Evolutionary conservation across 2,329 filamentous ascomycete species (phyloP), one percentile per base, ranked within the genome.

Genomic region (Fusarium abutilonis): DNA sequence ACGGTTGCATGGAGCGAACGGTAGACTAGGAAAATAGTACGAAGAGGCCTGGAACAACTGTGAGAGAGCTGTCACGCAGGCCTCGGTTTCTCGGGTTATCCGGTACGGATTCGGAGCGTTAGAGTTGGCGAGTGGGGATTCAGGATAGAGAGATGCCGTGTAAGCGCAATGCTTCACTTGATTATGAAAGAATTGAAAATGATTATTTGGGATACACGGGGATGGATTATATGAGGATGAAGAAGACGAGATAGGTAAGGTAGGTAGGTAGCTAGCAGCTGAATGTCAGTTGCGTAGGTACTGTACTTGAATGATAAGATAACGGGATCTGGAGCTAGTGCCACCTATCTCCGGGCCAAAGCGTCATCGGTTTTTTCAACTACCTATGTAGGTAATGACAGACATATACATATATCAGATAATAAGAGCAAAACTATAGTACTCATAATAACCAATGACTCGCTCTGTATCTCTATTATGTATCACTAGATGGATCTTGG

Each of bases 1-100:
- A 70, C 58, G 73, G 63, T 71, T 73, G 73, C 76, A 77, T 78
- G 70, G 68, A 70, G 67, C 40, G 52, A 53, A 44, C 49, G 39
- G 46, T 46, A 35, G 41, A 31, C 34, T 21, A 23, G 42, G 13
- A 39, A 43, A 26, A 43, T 42, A 41, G 14, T 14, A 34, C 19
- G 47, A 45, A 43, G 59, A 72, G 67, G 68, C 68, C 64, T 64
- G 68, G 64, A 61, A 71, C 69, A 70, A 66, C 69, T 59, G 60
- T 57, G 39, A 26, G 48, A 49, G 66, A 69, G 69, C 68, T 67
- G 68, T 67, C 67, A 45, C 60, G 53, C 67, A 69, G 65, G 68
- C 65, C 68, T 71, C 68, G 60, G 68, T 41, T 61, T 56, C 56
- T 59, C 52, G 52, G 50, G 35, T 46, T 47, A 51, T 67, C 32